Conservation (phyloP, 306 rosid species). For the Benincasa hispida region DNA sequence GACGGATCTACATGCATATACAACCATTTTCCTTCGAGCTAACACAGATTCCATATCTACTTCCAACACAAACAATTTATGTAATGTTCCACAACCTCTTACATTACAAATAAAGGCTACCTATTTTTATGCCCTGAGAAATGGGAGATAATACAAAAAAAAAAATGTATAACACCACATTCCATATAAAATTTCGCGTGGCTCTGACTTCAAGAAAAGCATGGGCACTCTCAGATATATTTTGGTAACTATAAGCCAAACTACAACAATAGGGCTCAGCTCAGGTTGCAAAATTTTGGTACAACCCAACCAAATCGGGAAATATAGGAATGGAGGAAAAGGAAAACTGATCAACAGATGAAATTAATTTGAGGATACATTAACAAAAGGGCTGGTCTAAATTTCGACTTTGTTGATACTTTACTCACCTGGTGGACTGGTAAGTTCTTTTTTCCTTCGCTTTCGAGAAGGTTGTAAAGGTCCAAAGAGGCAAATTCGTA, state of each 20-base stretch:
- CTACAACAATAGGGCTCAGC: background rate
- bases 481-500: constrained; percentile 60
- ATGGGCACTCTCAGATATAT: background rate
- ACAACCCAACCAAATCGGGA: background rate
- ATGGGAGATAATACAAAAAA: too few species aligned
- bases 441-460: constrained; percentile 19
- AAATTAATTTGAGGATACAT: background rate
- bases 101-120: too few species aligned
- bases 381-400: background rate
- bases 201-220: background rate
- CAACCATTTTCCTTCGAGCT: too few species aligned
- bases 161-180: too few species aligned
- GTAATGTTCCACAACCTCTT: too few species aligned
- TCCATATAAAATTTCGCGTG: background rate
- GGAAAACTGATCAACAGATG: background rate
- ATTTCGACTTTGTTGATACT: background rate
- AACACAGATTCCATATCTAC: too few species aligned
- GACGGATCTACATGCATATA: too few species aligned
- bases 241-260: background rate
- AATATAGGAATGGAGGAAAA: background rate
- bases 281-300: background rate
- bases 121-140: too few species aligned
- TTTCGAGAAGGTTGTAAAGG: constrained; percentile 25
- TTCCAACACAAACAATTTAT: too few species aligned
- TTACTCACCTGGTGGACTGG: background rate